A percentile compares a stretch with the other conserved stretches of the same genome.
phyloP scores from a whole-genome alignment of 306 rosid species.

The Vigna unguiculata region DNA sequence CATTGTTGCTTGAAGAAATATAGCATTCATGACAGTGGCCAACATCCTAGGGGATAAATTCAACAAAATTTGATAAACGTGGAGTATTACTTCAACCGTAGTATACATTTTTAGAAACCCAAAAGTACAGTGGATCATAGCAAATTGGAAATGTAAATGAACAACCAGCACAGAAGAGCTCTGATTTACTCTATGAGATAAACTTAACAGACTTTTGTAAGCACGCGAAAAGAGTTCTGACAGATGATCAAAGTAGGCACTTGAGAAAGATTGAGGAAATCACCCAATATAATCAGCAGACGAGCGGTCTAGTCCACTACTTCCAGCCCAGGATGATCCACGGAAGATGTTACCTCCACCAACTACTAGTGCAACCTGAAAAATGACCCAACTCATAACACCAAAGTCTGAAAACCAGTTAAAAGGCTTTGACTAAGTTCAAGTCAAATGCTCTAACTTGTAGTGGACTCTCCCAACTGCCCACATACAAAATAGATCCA shows the following conservation, averaged over 20 bases:
- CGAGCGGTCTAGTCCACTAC: slow-evolving; percentile 93
- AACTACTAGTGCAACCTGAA: slow-evolving; percentile 96
- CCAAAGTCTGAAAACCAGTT: slow-evolving; percentile 23
- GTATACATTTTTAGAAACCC: background rate
- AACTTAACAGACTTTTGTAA: background rate
- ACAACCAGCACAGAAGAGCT: background rate
- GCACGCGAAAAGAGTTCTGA: slow-evolving; percentile 28
- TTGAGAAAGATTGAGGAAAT: slow-evolving; percentile 42
- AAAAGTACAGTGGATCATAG: background rate
- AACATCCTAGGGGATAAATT: slow-evolving; percentile 70
- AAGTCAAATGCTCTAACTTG: slow-evolving; percentile 39
- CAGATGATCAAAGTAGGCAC: slow-evolving; percentile 24
- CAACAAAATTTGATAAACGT: slow-evolving; percentile 22
- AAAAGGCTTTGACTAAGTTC: background rate
- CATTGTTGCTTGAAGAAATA: slow-evolving; percentile 99
- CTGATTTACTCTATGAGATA: slow-evolving; percentile 4
- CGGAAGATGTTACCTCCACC: slow-evolving; percentile 99
- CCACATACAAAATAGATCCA: slow-evolving; percentile 2
- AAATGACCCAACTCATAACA: slow-evolving; percentile 44
- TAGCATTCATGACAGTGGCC: slow-evolving; percentile 98
- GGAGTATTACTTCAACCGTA: background rate
- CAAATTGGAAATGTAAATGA: slow-evolving; percentile 4
- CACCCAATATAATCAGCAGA: slow-evolving; percentile 98
- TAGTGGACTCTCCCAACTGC: slow-evolving; percentile 1
- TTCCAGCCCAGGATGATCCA: slow-evolving; percentile 91